phyloP scores from a whole-genome alignment of 805 yeast species.

The Wickerhamomyces ciferrii region DNA sequence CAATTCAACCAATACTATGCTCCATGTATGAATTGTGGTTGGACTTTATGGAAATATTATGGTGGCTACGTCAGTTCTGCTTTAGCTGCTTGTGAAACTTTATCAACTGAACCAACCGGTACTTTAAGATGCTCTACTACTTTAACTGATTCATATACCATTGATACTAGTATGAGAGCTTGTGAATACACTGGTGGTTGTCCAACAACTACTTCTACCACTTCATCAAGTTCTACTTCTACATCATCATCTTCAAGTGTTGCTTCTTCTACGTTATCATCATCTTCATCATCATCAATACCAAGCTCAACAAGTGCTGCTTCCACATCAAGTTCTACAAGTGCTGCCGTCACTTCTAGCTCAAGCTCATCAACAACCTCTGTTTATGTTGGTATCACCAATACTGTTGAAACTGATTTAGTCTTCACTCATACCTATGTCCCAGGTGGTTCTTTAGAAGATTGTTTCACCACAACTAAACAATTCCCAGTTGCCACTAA shows the following conservation, averaged over 20 bases:
- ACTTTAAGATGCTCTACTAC: slow-evolving; percentile 6
- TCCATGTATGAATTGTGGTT: slow-evolving; percentile 27
- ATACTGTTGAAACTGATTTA: neutral
- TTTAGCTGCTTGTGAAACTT: slow-evolving; percentile 14
- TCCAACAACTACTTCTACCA: neutral
- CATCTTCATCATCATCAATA: neutral
- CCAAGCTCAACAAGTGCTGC: neutral
- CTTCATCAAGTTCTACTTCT: slow-evolving; percentile 1
- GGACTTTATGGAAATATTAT: slow-evolving; percentile 27
- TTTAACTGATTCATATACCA: slow-evolving; percentile 12
- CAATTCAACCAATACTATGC: slow-evolving; percentile 10
- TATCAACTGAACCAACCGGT: slow-evolving; percentile 20
- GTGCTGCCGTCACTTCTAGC: neutral
- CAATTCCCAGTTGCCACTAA: neutral
- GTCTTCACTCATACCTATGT: neutral
- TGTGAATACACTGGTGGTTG: neutral
- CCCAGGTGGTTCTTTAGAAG: neutral
- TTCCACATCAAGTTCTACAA: neutral
- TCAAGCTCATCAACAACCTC: neutral
- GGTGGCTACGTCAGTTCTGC: slow-evolving; percentile 18
- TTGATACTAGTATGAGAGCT: neutral
- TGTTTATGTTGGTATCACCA: neutral
- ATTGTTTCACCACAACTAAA: neutral
- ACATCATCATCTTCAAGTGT: neutral
- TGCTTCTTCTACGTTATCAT: neutral